Evolutionary conservation across 306 rosid species (phyloP), one percentile per base, ranked within the genome.

Genomic region (Canavalia ensiformis): DNA sequence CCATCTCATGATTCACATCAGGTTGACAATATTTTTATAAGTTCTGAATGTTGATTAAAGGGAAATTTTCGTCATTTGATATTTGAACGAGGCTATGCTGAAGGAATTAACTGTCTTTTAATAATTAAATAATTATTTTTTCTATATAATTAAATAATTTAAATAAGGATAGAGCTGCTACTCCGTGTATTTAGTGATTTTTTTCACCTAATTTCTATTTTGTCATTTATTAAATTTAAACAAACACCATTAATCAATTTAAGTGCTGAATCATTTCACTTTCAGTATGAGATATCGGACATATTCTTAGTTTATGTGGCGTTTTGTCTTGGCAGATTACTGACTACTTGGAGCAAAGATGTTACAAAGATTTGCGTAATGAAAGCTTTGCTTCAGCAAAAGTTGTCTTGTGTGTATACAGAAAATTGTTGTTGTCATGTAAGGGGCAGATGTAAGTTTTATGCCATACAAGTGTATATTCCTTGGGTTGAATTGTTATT

Each of bases 351-450:
- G 98, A 95, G 86, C 97, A 88, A 85, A 84, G 94, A 77, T 95
- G 89, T 81, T 95, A 87, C 91, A 95, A 93, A 88, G 97, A 93
- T 82, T 80, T 93, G 89, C 95, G 99, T 52, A 86, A 84, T 87
- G 97, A 86, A 82, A 90, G 74, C 72, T 89, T 91, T 84, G 92
- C 88, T 62, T 89, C 97, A 35, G 95, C 89, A 68, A 91, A 86
- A 79, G 91, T 93, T 69, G 89, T 90, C 70, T 65, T 95, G 63
- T 84, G 91, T 82, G 83, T 93, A 41, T 91, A 95, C 80, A 84
- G 87, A 88, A 93, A 95, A 87, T 71, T 93, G 80, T 80, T 95
- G 60, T 81, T 81, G 33, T 87, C 90, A 70, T 95, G 98, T 86
- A 90, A 86, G 87, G 94, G 81, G 84, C 98, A 91, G 81, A 93